Base-by-base conservation (phyloP, 2,329 filamentous ascomycete genomes). In the Cercospora sesami region DNA sequence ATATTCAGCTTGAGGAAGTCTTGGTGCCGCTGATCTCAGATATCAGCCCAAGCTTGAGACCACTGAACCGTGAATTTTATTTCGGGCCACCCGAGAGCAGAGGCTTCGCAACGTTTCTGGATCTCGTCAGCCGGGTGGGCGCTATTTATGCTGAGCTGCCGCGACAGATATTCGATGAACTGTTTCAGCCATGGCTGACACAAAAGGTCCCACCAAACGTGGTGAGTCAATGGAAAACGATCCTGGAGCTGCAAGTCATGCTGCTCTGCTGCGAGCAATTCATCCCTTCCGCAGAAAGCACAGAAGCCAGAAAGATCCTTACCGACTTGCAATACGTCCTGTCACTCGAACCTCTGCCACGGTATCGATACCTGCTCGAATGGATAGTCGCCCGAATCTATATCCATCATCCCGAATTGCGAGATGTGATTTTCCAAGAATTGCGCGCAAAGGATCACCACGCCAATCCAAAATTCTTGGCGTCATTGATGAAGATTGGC, bases 221-320 rank as follows among this genome's bases (percentile, higher is more conserved):
- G 39, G 80, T 83, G 45, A 81, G 77, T 67, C 79, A 80, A 58
- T 85, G 82, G 82, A 85, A 85, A 70, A 78, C 79, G n/a, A 79
- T 80, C 0, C 69, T 82, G n/a, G 83, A 85, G 66, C 73, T 84
- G 9, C 83, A 85, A 64, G 76, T 79, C 18, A 79, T 84, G 74
- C 72, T 85, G 1, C 65, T 84, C 0, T 78, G 83, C 16, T 73
- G 74, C 7, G 80, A 84, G 64, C 77, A 78, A 31, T 78, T 77
- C 36, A 66, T 81, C 1, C 65, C 68, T 14, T 57, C 30, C 5
- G 18, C 62, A 4, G 63, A 53, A n/a, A 51, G 48, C 3, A 23
- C 28, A 2, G 71, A 80, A 21, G 76, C 75, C 1, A 72, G 76
- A 16, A 23, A 67, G 1, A 78, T 82, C 57, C 72, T 83, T 14